These are phyloP conservation scores for Mucor plumbeus DNA, from an alignment of 371 early-diverging fungal genomes.

Conservation along the genomic window DNA sequence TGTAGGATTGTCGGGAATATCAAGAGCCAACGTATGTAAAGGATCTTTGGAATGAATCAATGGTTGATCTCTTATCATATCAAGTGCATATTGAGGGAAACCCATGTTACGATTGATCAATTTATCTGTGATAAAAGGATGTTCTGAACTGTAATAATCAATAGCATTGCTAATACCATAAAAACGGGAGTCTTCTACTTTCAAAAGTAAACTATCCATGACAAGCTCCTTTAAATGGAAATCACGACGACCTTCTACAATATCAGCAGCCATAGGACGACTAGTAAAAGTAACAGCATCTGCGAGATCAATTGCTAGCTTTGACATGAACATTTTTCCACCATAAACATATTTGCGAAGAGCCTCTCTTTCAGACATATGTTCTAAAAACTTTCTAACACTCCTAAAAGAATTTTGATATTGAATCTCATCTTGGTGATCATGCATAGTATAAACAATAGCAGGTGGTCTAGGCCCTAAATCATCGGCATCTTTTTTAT, in stretches of 20 bases:
- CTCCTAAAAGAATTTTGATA: slow-evolving; percentile 59
- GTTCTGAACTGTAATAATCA: slow-evolving; percentile 51
- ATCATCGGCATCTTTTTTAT: slow-evolving; percentile 38
- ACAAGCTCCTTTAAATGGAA: slow-evolving; percentile 68
- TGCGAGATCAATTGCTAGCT: slow-evolving; percentile 61
- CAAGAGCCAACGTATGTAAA: slow-evolving; percentile 18
- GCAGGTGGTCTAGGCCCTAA: slow-evolving; percentile 57
- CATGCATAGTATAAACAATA: slow-evolving; percentile 68
- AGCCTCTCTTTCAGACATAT: slow-evolving; percentile 5
- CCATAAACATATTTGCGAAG: slow-evolving; percentile 54
- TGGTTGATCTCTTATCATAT: slow-evolving; percentile 31
- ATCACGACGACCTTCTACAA: slow-evolving; percentile 63
- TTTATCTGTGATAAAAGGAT: slow-evolving; percentile 59
- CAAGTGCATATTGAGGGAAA: slow-evolving; percentile 52
- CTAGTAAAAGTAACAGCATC: slow-evolving; percentile 65
- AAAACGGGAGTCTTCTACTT: slow-evolving; percentile 55
- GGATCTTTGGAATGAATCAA: slow-evolving; percentile 16
- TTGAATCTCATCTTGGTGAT: slow-evolving; percentile 65
- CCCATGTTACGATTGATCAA: slow-evolving; percentile 44
- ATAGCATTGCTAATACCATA: slow-evolving; percentile 69
- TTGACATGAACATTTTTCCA: slow-evolving; percentile 64
- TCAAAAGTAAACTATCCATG: slow-evolving; percentile 59
- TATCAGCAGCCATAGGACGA: slow-evolving; percentile 60
- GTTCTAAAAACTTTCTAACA: slow-evolving; percentile 58
- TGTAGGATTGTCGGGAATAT: slow-evolving; percentile 23